phyloP scores from a whole-genome alignment of 495 filamentous ascomycete genomes.

The Podospora pseudocomata region DNA sequence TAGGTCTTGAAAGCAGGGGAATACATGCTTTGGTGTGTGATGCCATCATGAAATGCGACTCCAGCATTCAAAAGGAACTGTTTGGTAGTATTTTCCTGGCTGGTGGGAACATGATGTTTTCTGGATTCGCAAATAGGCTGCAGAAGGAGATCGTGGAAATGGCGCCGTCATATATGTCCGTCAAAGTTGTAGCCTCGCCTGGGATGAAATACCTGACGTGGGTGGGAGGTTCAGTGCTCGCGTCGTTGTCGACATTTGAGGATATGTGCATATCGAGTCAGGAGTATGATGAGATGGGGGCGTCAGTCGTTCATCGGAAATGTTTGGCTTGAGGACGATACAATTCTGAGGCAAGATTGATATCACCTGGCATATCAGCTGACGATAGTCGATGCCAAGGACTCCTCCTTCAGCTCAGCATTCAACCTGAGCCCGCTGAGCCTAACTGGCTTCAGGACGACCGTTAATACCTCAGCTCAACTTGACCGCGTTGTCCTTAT shows the following conservation, averaged over 20 bases:
- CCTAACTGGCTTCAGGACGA: no score
- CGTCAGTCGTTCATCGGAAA: slow-evolving; percentile 99
- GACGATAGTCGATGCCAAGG: no score
- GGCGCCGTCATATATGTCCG: slow-evolving; percentile 97
- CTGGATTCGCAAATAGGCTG: slow-evolving; percentile 99
- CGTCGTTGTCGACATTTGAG: slow-evolving; percentile 99
- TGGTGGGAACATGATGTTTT: slow-evolving; percentile 99
- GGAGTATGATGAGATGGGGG: slow-evolving; percentile 99
- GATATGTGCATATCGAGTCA: slow-evolving; percentile 99
- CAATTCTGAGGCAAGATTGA: no score
- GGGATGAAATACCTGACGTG: slow-evolving; percentile 99
- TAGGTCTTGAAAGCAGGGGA: slow-evolving; percentile 96
- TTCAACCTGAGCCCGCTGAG: no score
- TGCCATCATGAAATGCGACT: slow-evolving; percentile 99
- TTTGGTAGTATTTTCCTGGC: slow-evolving; percentile 99
- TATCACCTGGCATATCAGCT: no score
- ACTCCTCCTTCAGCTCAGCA: no score
- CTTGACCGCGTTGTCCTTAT: no score
- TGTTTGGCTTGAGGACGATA: slow-evolving; percentile 56
- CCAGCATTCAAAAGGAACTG: slow-evolving; percentile 98
- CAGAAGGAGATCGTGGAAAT: slow-evolving; percentile 99
- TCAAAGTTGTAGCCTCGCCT: slow-evolving; percentile 96
- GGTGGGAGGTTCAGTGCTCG: slow-evolving; percentile 99
- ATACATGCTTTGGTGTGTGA: slow-evolving; percentile 99
- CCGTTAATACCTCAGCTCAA: no score